Evolutionary conservation across 139 green algal genomes (phyloP).

Genomic region (Chlorella ohadii): DNA sequence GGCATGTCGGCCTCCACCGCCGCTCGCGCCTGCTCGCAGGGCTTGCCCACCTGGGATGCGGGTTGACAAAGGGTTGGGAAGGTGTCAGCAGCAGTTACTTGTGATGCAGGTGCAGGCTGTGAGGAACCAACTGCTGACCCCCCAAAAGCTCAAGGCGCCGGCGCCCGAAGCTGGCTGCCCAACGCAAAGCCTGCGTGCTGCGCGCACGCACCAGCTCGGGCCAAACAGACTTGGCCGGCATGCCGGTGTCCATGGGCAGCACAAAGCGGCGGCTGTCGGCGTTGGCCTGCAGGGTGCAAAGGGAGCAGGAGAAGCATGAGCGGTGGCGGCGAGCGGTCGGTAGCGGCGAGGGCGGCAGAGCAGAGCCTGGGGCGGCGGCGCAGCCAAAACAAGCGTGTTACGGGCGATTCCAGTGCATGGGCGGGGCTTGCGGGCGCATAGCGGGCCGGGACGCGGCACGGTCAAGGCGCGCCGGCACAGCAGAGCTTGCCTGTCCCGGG

Average conservation of each 20-base stretch:
- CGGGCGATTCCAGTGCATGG: too few relatives aligned
- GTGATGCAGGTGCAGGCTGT: neutral
- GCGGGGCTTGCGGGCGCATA: too few relatives aligned
- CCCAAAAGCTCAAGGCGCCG: neutral
- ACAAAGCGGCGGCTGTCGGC: neutral
- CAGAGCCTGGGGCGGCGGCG: too few relatives aligned
- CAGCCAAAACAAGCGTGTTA: too few relatives aligned
- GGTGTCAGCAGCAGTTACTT: neutral
- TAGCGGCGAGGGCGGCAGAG: neutral
- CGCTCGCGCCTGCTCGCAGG: neutral
- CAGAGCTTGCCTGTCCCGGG: too few relatives aligned
- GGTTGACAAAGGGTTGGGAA: too few relatives aligned
- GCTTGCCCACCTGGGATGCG: slow-evolving; percentile 5
- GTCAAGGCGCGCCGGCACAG: neutral
- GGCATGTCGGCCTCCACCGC: slow-evolving; percentile 24
- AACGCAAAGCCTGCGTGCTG: too few relatives aligned
- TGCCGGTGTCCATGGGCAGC: neutral
- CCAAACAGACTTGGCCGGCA: neutral
- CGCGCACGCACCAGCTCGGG: slow-evolving; percentile 19
- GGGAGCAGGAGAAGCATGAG: too few relatives aligned
- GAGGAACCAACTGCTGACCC: neutral
- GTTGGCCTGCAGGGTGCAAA: too few relatives aligned
- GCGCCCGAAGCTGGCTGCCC: neutral
- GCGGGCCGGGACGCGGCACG: neutral
- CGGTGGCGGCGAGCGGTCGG: neutral